Evolutionary conservation across 1,284 basidiomycete genomes (phyloP).

Genomic region (Trichosporon ovoides): DNA sequence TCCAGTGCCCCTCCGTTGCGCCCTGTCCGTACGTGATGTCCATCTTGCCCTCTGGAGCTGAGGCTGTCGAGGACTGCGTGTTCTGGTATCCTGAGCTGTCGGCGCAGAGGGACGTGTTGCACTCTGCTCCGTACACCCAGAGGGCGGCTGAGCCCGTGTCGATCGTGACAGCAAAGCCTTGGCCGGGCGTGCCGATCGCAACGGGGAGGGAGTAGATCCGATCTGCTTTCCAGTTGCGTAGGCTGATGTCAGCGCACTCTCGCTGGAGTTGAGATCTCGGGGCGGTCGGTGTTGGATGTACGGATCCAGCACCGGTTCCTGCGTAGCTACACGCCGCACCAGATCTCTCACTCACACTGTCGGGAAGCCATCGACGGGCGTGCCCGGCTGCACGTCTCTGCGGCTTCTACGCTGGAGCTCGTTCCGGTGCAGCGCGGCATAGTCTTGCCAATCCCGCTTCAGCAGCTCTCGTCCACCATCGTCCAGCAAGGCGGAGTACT

Average conservation of each 20-base stretch:
- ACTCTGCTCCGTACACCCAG: neutral
- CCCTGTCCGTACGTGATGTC: neutral
- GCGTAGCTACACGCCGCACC: no score
- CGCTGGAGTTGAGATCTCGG: no score
- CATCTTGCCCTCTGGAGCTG: neutral
- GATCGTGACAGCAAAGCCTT: conserved; percentile 29
- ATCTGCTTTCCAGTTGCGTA: conserved; percentile 6
- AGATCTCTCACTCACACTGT: conserved; percentile 6
- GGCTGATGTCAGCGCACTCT: conserved; percentile 14
- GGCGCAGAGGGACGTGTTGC: neutral
- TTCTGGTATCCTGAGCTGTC: neutral
- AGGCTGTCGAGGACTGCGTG: neutral
- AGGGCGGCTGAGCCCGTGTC: conserved; percentile 8
- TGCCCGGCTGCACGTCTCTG: neutral
- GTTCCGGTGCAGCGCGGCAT: neutral
- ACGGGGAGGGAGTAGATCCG: conserved; percentile 39
- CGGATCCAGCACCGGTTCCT: no score
- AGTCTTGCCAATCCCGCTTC: neutral
- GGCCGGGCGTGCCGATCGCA: conserved; percentile 47
- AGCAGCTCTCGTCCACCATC: neutral
- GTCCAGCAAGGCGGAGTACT: neutral
- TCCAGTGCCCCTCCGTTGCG: neutral
- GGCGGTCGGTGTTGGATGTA: no score
- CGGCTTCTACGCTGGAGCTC: neutral
- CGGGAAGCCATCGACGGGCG: neutral